Conservation (phyloP, 371 early-diverging fungal genomes). For the Dentiscutata heterogama region DNA sequence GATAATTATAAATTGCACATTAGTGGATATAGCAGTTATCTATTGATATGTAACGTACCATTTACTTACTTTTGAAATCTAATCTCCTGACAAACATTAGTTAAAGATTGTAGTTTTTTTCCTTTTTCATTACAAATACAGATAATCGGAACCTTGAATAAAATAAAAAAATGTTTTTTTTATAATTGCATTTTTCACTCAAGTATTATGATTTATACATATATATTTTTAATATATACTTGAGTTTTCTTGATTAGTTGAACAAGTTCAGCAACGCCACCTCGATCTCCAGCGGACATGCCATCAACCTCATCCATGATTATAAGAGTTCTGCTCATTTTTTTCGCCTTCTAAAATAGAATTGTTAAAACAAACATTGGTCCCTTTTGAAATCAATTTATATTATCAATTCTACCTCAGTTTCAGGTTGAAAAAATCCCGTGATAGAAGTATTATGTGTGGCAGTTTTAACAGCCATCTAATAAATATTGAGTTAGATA, state of each 20-base stretch:
- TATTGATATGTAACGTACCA: not conserved
- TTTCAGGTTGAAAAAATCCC: conserved; percentile 64
- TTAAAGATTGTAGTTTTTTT: conserved; percentile 91
- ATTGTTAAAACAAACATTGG: not conserved
- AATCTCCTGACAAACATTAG: conserved; percentile 91
- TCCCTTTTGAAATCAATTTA: not conserved
- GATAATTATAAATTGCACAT: conserved; percentile 8
- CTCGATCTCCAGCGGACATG: conserved; percentile 99
- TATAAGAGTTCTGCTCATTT: conserved; percentile 72
- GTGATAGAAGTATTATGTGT: conserved; percentile 78
- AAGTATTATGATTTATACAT: conserved; percentile 1
- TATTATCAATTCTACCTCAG: not conserved
- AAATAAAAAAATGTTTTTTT: not conserved
- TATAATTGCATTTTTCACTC: not conserved
- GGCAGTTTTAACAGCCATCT: conserved; percentile 31
- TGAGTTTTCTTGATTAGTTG: conserved; percentile 91
- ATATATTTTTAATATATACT: conserved; percentile 54
- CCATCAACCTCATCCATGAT: conserved; percentile 99
- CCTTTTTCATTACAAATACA: conserved; percentile 99
- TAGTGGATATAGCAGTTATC: not conserved
- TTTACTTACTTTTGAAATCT: conserved; percentile 78
- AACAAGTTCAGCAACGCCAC: conserved; percentile 95
- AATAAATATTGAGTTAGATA: not conserved
- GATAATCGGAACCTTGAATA: conserved; percentile 93
- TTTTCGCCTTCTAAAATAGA: not conserved